Evolutionary conservation across 345 rosid genomes (phyloP).

Genomic region (Limnanthes douglasii): DNA sequence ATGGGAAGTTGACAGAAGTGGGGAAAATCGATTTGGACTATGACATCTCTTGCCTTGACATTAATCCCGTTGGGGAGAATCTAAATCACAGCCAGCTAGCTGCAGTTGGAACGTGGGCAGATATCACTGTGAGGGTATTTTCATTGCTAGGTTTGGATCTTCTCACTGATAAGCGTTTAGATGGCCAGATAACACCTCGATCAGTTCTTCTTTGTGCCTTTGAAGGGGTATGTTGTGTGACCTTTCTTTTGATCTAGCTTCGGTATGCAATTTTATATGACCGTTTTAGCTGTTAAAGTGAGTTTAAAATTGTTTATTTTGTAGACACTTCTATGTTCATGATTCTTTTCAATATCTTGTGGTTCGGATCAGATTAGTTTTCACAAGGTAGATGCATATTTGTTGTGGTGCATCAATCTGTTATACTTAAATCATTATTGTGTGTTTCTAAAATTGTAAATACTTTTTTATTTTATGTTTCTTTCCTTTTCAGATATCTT

Average conservation of each 20-base stretch:
- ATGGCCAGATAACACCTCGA: conserved; percentile 94
- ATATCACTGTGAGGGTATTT: conserved; percentile 71
- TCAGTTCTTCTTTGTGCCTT: conserved; percentile 84
- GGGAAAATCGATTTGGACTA: conserved; percentile 62
- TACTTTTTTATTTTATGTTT: not conserved
- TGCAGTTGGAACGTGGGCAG: conserved; percentile 99
- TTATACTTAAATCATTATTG: too few species aligned
- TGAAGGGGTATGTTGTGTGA: conserved; percentile 64
- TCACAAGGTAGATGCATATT: too few species aligned
- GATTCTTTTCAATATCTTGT: too few species aligned
- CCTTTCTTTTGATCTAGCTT: not conserved
- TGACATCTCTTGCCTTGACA: conserved; percentile 92
- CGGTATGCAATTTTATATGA: not conserved
- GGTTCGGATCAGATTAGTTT: too few species aligned
- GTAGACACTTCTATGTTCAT: too few species aligned
- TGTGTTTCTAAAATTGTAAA: not conserved
- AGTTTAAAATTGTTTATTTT: conserved; percentile 1
- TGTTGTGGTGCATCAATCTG: too few species aligned
- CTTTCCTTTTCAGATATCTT: conserved; percentile 46
- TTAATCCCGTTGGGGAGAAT: conserved; percentile 73
- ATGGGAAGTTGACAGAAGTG: conserved; percentile 51
- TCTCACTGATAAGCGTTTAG: conserved; percentile 65
- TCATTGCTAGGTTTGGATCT: conserved; percentile 72
- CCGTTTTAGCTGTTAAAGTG: conserved; percentile 4
- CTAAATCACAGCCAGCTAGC: conserved; percentile 68